Evolutionary conservation across 352 stramenopile genomes (phyloP), one percentile per base, ranked within the genome.

Genomic region (Phytophthora boehmeriae): DNA sequence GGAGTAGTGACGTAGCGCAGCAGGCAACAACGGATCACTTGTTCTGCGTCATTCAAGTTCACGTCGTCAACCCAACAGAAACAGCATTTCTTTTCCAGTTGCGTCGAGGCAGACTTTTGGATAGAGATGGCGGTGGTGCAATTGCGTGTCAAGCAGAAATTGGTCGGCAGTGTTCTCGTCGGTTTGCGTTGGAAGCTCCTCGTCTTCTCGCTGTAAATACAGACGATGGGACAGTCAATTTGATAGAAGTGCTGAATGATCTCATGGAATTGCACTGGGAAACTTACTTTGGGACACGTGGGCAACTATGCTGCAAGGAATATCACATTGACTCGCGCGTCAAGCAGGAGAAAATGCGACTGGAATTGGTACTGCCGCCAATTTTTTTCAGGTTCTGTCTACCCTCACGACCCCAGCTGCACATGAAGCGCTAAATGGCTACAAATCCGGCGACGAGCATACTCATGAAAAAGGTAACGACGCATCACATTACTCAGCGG

Each of bases 21-120:
- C 5, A 32, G 22, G 17, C 44, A 23, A 80, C 66, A 39, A 80
- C 78, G 41, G 80, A 93, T 54, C 72, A 89, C 54, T 67, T 56
- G 22, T 71, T 75, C 56, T 86, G 74, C 32, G 38, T 75, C 27
- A 59, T 88, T 20, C 49, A 86, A 5, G 63, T 89, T 6, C 70
- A 93, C 19, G 50, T 93, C 1, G 60, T 73, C 23, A 93, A 93
- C 59, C 84, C 80, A 0, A 91, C 81, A 0, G 81, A 91, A 69
- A 93, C 81, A 5, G 75, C 72, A 3, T 92, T 92, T 61, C 61
- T 63, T 22, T 73, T 92, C 6, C 66, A 71, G 6, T 47, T 90
- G 20, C 66, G 46, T 36, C 34, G 39, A 30, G 5, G 27, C 17
- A 10, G n/a, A 43, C 19, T 28, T 58, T 47, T 30, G 59, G n/a